Evolutionary conservation across 2,329 filamentous ascomycete genomes (phyloP).

Genomic region (Torrubiella hemipterigena): DNA sequence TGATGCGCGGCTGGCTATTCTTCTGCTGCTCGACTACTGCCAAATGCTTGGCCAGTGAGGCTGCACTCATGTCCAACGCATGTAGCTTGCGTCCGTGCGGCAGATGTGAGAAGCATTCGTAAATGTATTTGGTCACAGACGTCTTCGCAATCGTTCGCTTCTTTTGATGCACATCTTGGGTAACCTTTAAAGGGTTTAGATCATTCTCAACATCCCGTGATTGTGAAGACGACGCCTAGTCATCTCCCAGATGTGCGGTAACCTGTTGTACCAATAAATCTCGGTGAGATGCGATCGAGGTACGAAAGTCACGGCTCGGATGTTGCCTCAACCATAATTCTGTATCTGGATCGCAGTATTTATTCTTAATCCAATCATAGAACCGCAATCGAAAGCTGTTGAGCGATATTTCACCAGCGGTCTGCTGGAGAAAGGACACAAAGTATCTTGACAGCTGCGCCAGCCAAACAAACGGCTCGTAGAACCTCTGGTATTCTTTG

Average conservation of each 20-base stretch:
- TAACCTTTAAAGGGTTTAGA: constrained; percentile 23
- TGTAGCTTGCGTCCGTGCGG: constrained; percentile 43
- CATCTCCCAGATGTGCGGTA: constrained; percentile 29
- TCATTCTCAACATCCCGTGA: too few relatives aligned
- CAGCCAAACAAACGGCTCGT: constrained; percentile 56
- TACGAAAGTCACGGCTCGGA: constrained; percentile 47
- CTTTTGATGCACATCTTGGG: constrained; percentile 10
- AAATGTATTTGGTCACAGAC: constrained; percentile 58
- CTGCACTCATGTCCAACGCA: constrained; percentile 14
- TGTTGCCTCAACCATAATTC: constrained; percentile 40
- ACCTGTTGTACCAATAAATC: too few relatives aligned
- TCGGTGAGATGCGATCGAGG: constrained; percentile 43
- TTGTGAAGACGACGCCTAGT: constrained; percentile 21
- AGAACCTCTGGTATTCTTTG: constrained; percentile 49
- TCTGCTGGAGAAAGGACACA: constrained; percentile 46
- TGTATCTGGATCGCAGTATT: constrained; percentile 31
- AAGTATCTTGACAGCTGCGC: constrained; percentile 60
- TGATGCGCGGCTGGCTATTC: too few relatives aligned
- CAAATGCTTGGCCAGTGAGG: too few relatives aligned
- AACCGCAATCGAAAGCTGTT: constrained; percentile 48
- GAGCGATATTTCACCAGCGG: constrained; percentile 35
- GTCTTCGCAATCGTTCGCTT: constrained; percentile 32
- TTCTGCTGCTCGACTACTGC: too few relatives aligned
- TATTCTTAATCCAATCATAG: constrained; percentile 36
- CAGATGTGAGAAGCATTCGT: constrained; percentile 51